Percentiles rank a stretch among this genome's conserved stretches.
Evolutionary conservation across 345 rosid genomes (phyloP).

Genomic region (Litchi chinensis): DNA sequence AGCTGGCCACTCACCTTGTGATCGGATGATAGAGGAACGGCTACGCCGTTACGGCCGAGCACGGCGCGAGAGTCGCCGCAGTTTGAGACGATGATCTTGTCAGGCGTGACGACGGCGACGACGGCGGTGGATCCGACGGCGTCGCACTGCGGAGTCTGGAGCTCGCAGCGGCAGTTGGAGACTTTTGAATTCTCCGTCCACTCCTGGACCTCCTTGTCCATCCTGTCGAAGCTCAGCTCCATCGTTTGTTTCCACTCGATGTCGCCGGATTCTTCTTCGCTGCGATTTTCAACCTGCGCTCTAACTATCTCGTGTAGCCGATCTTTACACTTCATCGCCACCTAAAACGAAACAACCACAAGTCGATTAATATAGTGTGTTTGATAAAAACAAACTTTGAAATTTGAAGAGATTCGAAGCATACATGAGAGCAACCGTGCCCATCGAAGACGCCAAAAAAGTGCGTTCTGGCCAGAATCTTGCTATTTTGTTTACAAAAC

Average conservation of each 20-base stretch:
- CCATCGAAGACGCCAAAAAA: constrained; percentile 92
- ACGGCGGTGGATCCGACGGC: constrained; percentile 94
- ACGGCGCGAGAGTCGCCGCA: constrained; percentile 93
- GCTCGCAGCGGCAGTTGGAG: constrained; percentile 63
- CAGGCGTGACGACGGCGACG: constrained; percentile 65
- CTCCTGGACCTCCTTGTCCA: constrained; percentile 66
- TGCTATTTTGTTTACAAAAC: constrained; percentile 23
- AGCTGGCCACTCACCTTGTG: constrained; percentile 55
- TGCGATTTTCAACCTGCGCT: constrained; percentile 39
- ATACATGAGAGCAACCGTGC: constrained; percentile 99
- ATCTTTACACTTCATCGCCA: constrained; percentile 61
- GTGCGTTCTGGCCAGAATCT: constrained; percentile 30
- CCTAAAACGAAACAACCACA: constrained; percentile 31
- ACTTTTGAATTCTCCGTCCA: constrained; percentile 24
- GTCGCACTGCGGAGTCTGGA: constrained; percentile 78
- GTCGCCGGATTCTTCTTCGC: constrained; percentile 24
- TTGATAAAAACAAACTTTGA: background rate
- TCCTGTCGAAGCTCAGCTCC: constrained; percentile 52
- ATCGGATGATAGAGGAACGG: constrained; percentile 73
- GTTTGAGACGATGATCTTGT: constrained; percentile 69
- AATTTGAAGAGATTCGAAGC: background rate
- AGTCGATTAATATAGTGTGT: background rate
- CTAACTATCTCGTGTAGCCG: constrained; percentile 61
- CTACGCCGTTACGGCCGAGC: constrained; percentile 75
- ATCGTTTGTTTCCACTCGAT: constrained; percentile 63